Evolutionary conservation across 345 rosid species (phyloP).

Genomic region (Alliaria petiolata): DNA sequence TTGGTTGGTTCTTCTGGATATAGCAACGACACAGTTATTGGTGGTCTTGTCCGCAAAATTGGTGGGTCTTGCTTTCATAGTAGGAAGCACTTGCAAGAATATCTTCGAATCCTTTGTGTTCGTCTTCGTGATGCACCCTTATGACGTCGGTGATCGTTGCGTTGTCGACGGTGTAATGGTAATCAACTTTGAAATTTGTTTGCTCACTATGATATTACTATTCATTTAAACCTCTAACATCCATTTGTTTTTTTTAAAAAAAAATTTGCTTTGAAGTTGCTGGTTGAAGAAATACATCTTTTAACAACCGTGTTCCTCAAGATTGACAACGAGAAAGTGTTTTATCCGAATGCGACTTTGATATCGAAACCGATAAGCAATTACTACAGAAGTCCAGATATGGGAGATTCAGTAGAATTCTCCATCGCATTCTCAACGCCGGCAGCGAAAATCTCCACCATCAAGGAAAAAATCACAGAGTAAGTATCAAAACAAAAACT

Average conservation of each 20-base stretch:
- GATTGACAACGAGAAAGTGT: conserved; percentile 69
- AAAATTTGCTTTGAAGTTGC: conserved; percentile 46
- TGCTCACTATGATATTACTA: background rate
- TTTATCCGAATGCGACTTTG: conserved; percentile 74
- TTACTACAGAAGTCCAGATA: conserved; percentile 78
- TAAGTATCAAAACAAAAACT: conserved; percentile 32
- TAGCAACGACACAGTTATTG: conserved; percentile 70
- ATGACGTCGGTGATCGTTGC: conserved; percentile 92
- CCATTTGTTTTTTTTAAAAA: too few relatives aligned
- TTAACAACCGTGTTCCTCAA: conserved; percentile 78
- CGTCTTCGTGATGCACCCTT: conserved; percentile 95
- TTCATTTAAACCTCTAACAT: background rate
- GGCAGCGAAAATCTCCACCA: conserved; percentile 43
- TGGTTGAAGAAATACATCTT: conserved; percentile 96
- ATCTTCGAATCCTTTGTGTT: conserved; percentile 74
- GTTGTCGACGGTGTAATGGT: conserved; percentile 75
- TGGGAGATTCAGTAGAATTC: conserved; percentile 78
- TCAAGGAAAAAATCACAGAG: conserved; percentile 57
- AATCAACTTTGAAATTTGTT: background rate
- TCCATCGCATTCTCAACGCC: conserved; percentile 74
- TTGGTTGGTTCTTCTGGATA: conserved; percentile 68
- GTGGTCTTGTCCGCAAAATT: conserved; percentile 62
- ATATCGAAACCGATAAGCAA: conserved; percentile 77
- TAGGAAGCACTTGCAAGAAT: conserved; percentile 80
- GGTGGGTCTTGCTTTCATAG: conserved; percentile 61